These are phyloP conservation scores for Hericium rajendrae DNA, from an alignment of 768 basidiomycete genomes.

Conservation along the genomic window DNA sequence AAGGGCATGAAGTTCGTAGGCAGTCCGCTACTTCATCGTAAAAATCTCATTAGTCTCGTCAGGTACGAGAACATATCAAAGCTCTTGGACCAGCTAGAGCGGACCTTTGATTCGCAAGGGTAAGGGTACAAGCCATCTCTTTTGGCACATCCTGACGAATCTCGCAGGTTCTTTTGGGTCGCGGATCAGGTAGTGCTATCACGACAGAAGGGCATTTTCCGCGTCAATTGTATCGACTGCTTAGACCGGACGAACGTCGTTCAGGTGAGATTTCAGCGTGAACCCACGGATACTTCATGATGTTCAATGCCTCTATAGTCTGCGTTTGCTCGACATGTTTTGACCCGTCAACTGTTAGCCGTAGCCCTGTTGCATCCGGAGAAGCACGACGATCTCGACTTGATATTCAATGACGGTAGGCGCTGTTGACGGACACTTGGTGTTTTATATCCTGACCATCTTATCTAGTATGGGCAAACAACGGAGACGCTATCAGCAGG, in stretches of 20 bases:
- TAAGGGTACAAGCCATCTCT: conserved; percentile 19
- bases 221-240: conserved; percentile 94
- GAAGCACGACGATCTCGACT: conserved; percentile 51
- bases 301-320: conserved; percentile 41
- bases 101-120: conserved; percentile 76
- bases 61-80: conserved; percentile 89
- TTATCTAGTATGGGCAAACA: conserved; percentile 86
- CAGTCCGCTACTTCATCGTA: conserved; percentile 5
- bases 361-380: conserved; percentile 55
- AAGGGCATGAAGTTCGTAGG: conserved; percentile 81
- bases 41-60: not conserved
- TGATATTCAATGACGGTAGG: conserved; percentile 71
- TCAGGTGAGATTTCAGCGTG: conserved; percentile 45
- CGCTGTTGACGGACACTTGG: not conserved
- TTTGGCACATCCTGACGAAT: not conserved
- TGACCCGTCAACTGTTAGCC: conserved; percentile 66
- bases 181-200: conserved; percentile 61
- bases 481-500: conserved; percentile 89
- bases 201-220: conserved; percentile 77
- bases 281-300: too few relatives aligned
- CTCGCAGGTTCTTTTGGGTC: conserved; percentile 72
- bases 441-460: not conserved
- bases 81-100: conserved; percentile 60
- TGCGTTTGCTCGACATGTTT: conserved; percentile 79
- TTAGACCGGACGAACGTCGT: conserved; percentile 94